These are phyloP conservation scores for Globisporangium cystogenes DNA, from an alignment of 352 stramenopile species.

Conservation along the genomic window DNA sequence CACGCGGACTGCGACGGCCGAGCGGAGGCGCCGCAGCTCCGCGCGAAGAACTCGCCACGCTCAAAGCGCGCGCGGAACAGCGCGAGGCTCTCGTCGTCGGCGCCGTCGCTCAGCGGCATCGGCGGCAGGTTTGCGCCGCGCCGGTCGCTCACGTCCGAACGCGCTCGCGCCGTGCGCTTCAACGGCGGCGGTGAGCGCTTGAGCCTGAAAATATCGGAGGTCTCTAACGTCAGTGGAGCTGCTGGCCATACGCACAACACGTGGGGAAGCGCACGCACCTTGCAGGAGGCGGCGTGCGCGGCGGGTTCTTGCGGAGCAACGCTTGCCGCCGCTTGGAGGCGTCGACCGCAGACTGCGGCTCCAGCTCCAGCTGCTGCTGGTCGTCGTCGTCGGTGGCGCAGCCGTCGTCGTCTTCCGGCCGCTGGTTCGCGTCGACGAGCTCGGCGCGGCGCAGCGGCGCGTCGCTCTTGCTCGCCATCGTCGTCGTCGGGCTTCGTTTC, in stretches of 20 bases:
- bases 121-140: constrained; percentile 3
- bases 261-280: background rate
- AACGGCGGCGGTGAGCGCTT: background rate
- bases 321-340: background rate
- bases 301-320: background rate
- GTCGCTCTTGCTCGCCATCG: constrained; percentile 12
- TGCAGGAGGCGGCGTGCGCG: background rate
- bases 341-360: background rate
- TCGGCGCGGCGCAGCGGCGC: background rate
- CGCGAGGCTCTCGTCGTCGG: constrained; percentile 15
- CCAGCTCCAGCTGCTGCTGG: background rate
- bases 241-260: no score
- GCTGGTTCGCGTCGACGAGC: background rate
- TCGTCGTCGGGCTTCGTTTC: constrained; percentile 7
- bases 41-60: constrained; percentile 5
- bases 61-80: constrained; percentile 15
- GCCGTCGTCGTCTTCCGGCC: background rate
- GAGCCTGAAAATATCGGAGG: no score
- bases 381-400: background rate
- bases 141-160: background rate
- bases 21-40: background rate
- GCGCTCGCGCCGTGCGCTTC: background rate
- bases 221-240: no score
- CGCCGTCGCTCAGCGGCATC: constrained; percentile 24
- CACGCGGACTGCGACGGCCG: background rate